Base-by-base conservation (phyloP, 352 stramenopile genomes). In the Globisporangium orthogonon region DNA sequence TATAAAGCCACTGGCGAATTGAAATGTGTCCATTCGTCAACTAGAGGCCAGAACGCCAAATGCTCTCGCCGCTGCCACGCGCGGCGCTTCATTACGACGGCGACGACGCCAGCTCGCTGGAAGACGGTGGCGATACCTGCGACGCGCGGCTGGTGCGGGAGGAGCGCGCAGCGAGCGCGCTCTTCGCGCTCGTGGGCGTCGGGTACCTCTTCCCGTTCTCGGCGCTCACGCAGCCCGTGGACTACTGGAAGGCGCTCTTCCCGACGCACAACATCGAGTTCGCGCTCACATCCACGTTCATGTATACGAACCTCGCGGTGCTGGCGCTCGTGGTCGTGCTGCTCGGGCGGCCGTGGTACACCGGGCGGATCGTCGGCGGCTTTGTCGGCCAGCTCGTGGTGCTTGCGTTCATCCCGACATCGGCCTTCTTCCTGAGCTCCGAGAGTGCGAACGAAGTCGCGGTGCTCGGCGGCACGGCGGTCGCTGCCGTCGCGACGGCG, bases 151-250 rank as follows among this genome's bases (percentile, higher is more conserved):
- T 70, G 29, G 66, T 59, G 31, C 71, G 60, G 2, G 79, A 91
- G 41, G 75, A 89, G 64, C 64, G 59, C 39, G 35, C 68, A 35
- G 74, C 80, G 15, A 84, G 76, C 49, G 70, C 83, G 52, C 62
- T 94, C 28, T 90, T 92, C 51, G 63, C 74, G 52, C 74, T 91
- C 50, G 73, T 91, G 23, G 83, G 81, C 53, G 73, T 91, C 41
- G 85, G 82, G 28, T 94, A 94, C 62, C 67, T 94, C 55, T 94
- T 94, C 62, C 85, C 85, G 15, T 94, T 94, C 66, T 94, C 85
- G 47, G 85, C 85, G 50, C 78, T 94, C 58, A 94, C 85, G 44
- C 85, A 94, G 67, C 85, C 85, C n/a, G 82, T 92, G 54, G 85
- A 94, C 70, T 94, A 92, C 66, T 94, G 85, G 82, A 83, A 86